A percentile compares a stretch with the other conserved stretches of the same genome.
These are phyloP conservation scores for Ilyonectria mors-panacis DNA, from an alignment of 2,329 filamentous ascomycete species.

Conservation along the genomic window DNA sequence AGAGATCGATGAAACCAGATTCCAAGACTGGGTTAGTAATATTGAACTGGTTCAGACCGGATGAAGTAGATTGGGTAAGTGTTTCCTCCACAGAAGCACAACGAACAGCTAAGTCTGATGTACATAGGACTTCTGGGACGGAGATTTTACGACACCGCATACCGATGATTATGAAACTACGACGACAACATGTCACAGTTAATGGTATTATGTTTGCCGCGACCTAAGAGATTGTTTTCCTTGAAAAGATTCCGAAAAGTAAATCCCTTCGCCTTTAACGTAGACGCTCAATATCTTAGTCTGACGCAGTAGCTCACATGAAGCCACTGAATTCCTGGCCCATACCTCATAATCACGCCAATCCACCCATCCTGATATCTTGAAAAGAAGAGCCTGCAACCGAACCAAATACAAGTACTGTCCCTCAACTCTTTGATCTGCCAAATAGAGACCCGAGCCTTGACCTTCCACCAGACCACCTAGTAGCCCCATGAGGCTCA, in stretches of 20 bases:
- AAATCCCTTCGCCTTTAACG: too few relatives aligned
- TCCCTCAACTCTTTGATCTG: background rate
- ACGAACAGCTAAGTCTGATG: background rate
- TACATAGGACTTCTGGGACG: constrained; percentile 29
- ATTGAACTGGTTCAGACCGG: constrained; percentile 38
- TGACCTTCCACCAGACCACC: constrained; percentile 6
- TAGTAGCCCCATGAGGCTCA: constrained; percentile 3
- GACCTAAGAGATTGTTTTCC: too few relatives aligned
- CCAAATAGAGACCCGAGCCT: constrained; percentile 15
- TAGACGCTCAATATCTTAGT: too few relatives aligned
- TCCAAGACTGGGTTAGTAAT: constrained; percentile 32
- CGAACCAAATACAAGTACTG: background rate
- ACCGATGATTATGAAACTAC: too few relatives aligned
- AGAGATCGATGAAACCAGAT: constrained; percentile 23
- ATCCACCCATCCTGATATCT: too few relatives aligned
- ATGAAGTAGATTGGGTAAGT: constrained; percentile 35
- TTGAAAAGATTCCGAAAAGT: too few relatives aligned
- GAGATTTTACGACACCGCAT: constrained; percentile 7
- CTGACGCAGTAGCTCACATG: too few relatives aligned
- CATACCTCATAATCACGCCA: too few relatives aligned
- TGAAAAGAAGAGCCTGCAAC: too few relatives aligned
- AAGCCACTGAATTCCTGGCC: too few relatives aligned
- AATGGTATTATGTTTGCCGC: too few relatives aligned
- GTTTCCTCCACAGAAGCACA: background rate
- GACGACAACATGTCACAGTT: too few relatives aligned